These are phyloP conservation scores for Boeremia exigua DNA, from an alignment of 2,329 filamentous ascomycete genomes.

Conservation along the genomic window DNA sequence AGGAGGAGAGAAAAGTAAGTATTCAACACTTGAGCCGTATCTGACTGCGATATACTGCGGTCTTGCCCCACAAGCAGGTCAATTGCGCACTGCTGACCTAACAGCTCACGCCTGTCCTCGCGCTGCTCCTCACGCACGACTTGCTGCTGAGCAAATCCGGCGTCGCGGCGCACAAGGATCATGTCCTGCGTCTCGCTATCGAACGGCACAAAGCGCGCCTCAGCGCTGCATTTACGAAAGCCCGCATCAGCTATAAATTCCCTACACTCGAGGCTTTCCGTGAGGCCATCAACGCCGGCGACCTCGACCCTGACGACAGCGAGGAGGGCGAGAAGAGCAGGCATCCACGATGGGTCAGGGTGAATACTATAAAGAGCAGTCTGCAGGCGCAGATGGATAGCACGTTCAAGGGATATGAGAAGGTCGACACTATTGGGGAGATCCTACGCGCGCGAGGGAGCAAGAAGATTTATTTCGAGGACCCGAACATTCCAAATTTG, in stretches of 20 bases:
- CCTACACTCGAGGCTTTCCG: constrained; percentile 71
- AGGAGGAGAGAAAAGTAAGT: constrained; percentile 82
- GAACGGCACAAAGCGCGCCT: constrained; percentile 83
- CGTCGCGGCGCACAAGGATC: constrained; percentile 78
- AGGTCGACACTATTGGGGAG: constrained; percentile 62
- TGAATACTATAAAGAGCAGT: constrained; percentile 79
- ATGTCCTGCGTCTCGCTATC: constrained; percentile 77
- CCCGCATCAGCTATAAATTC: constrained; percentile 74
- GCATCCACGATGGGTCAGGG: constrained; percentile 89
- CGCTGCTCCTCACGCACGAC: constrained; percentile 85
- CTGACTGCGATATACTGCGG: neutral
- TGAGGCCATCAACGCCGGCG: constrained; percentile 59
- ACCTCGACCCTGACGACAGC: constrained; percentile 37
- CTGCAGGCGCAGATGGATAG: constrained; percentile 74
- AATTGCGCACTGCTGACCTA: constrained; percentile 12
- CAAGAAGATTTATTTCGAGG: constrained; percentile 69
- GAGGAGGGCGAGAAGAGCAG: constrained; percentile 51
- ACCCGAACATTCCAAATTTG: constrained; percentile 81
- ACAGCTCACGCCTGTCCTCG: constrained; percentile 79
- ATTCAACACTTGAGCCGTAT: too few species aligned
- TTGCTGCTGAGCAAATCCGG: constrained; percentile 80
- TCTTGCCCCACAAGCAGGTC: neutral
- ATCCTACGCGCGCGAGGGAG: constrained; percentile 55
- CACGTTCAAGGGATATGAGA: constrained; percentile 71
- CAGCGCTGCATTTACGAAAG: constrained; percentile 80